Conservation (phyloP, 2,329 filamentous ascomycete species). For the Pseudogymnoascus sp. region DNA sequence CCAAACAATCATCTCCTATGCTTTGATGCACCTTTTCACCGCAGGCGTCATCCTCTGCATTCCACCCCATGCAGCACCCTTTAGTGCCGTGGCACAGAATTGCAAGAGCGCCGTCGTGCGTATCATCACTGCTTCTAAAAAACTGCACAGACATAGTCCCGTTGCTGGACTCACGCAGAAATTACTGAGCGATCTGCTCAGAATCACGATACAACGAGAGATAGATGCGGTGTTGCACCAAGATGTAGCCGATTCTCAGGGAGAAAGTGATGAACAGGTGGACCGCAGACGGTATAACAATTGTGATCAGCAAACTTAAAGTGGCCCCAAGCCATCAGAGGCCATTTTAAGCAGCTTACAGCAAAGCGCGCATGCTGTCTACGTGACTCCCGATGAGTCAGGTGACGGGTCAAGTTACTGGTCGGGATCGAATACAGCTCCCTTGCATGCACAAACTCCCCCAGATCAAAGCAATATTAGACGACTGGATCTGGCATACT, state of each 20-base stretch:
- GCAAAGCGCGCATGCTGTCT: background rate
- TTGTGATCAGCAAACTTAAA: background rate
- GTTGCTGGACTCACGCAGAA: background rate
- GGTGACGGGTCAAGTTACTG: background rate
- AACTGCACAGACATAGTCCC: background rate
- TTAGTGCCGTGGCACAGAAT: conserved; percentile 24
- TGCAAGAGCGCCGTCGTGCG: conserved; percentile 26
- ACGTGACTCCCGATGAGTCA: background rate
- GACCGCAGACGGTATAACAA: background rate
- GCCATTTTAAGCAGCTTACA: background rate
- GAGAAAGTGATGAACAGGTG: background rate
- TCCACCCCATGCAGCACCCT: conserved; percentile 25
- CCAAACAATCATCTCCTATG: conserved; percentile 15
- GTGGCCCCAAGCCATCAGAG: background rate
- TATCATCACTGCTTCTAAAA: conserved; percentile 19
- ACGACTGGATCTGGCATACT: background rate
- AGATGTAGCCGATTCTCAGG: background rate
- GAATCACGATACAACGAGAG: background rate
- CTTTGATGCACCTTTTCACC: conserved; percentile 1
- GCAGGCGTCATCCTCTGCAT: conserved; percentile 23
- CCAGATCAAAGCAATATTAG: background rate
- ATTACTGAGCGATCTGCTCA: background rate
- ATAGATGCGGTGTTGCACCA: background rate
- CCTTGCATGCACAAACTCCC: background rate
- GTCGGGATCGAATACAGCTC: background rate